phyloP scores from a whole-genome alignment of 1,284 basidiomycete species.

The Leccinum idahoense region DNA sequence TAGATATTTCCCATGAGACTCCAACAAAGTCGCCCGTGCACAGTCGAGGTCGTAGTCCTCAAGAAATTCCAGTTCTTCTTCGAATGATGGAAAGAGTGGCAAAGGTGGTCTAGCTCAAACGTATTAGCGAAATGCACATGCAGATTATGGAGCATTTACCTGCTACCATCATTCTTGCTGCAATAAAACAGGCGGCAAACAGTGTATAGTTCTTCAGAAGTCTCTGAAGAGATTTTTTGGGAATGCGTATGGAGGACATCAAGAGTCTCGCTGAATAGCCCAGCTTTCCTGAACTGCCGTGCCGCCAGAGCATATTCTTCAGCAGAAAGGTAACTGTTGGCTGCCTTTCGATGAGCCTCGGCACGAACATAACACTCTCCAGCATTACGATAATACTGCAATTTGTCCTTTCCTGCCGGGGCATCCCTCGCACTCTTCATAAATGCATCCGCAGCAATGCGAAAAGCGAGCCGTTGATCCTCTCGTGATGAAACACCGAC shows the following conservation, averaged over 20 bases:
- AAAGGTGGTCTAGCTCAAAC: conserved; percentile 36
- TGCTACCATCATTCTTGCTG: conserved; percentile 32
- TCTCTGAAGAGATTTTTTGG: conserved; percentile 28
- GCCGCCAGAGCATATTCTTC: conserved; percentile 43
- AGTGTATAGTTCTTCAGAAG: conserved; percentile 39
- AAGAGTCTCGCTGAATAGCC: conserved; percentile 51
- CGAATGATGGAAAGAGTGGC: conserved; percentile 47
- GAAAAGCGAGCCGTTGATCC: conserved; percentile 36
- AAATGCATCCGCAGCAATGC: conserved; percentile 47
- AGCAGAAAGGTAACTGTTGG: conserved; percentile 32
- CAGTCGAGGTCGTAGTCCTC: conserved; percentile 51
- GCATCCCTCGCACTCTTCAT: conserved; percentile 34
- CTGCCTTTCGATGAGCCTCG: conserved; percentile 40
- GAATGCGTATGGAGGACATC: conserved; percentile 37
- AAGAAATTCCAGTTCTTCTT: conserved; percentile 55
- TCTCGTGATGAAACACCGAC: conserved; percentile 16
- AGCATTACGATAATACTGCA: conserved; percentile 43
- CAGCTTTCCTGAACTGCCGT: conserved; percentile 43
- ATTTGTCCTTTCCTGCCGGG: conserved; percentile 20
- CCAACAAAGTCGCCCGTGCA: conserved; percentile 45
- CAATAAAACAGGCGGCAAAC: conserved; percentile 52
- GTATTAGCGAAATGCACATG: conserved; percentile 1
- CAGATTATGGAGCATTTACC: conserved; percentile 11
- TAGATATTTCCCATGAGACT: conserved; percentile 35
- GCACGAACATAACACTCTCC: conserved; percentile 50